A percentile compares a stretch with the other conserved stretches of the same genome.
These are phyloP conservation scores for barrel medic (Medicago truncatula) DNA, from an alignment of 306 rosid genomes.

Conservation along the genomic window MtrunA17r5.0-ANR NC_053044.1:10334501-10335000, in stretches of 20 bases:
- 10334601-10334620: too few species aligned
- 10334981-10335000: slow-evolving; percentile 72
- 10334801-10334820: slow-evolving; percentile 21
- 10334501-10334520: too few species aligned
- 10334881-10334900: slow-evolving; percentile 24
- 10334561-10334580: too few species aligned
- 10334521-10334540: too few species aligned
- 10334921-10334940: slow-evolving; percentile 43
- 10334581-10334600: too few species aligned
- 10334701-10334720: neutral
- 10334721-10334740: slow-evolving; percentile 12
- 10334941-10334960: slow-evolving; percentile 65
- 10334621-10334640: too few species aligned
- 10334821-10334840: slow-evolving; percentile 19
- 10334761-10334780: neutral
- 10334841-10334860: neutral
- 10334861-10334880: slow-evolving; percentile 12
- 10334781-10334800: slow-evolving; percentile 20
- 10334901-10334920: slow-evolving; percentile 6
- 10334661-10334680: neutral
- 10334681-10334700: slow-evolving; percentile 17
- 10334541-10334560: too few species aligned
- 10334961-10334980: slow-evolving; percentile 57
- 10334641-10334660: too few species aligned
- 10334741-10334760: slow-evolving; percentile 35